Conservation (phyloP, 768 basidiomycete genomes). For the Harrya chromipes region DNA sequence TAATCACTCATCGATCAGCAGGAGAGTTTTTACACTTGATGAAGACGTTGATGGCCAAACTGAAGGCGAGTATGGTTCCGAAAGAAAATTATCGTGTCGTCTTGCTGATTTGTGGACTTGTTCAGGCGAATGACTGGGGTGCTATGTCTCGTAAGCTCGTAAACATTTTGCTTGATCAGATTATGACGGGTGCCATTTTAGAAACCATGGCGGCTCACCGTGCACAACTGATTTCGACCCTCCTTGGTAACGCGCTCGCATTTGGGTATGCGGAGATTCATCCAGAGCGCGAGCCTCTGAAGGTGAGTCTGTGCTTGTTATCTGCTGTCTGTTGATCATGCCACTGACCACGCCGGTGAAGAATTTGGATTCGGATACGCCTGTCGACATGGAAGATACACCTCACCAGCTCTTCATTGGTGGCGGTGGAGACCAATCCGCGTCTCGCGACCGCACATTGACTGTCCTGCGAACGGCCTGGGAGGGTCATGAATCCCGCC, state of each 20-base stretch:
- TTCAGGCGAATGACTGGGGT: slow-evolving; percentile 59
- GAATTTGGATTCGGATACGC: slow-evolving; percentile 52
- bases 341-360: slow-evolving; percentile 12
- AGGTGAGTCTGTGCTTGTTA: slow-evolving; percentile 32
- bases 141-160: slow-evolving; percentile 52
- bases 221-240: slow-evolving; percentile 38
- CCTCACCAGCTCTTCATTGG: slow-evolving; percentile 35
- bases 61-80: slow-evolving; percentile 42
- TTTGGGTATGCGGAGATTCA: slow-evolving; percentile 46
- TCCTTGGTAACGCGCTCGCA: slow-evolving; percentile 47
- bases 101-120: neutral
- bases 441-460: slow-evolving; percentile 14
- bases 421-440: slow-evolving; percentile 13
- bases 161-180: neutral
- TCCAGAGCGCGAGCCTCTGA: slow-evolving; percentile 47
- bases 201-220: slow-evolving; percentile 50
- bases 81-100: neutral
- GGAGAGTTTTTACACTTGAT: slow-evolving; percentile 54
- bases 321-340: neutral
- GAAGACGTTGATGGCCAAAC: slow-evolving; percentile 67
- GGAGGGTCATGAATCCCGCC: slow-evolving; percentile 18
- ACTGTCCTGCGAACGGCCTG: slow-evolving; percentile 16
- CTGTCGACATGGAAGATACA: slow-evolving; percentile 39
- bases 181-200: slow-evolving; percentile 13
- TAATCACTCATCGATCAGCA: slow-evolving; percentile 46